A percentile compares a stretch with the other conserved stretches of the same genome.
Conservation (phyloP, 345 rosid species). For the Eucalyptus brandiana region DNA sequence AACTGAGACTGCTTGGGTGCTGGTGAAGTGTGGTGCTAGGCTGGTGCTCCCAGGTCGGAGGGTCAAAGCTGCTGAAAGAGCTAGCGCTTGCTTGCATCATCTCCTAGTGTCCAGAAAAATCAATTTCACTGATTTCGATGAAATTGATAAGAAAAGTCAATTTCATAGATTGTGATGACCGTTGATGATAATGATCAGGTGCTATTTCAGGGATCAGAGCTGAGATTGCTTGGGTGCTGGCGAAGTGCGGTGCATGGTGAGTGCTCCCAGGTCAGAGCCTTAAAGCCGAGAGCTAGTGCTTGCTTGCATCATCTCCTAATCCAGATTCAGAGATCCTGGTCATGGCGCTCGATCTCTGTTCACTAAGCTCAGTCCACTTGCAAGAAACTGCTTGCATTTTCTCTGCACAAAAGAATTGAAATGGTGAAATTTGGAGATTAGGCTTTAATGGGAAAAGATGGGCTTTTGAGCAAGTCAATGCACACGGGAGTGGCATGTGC, state of each 20-base stretch:
- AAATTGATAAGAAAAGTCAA: not conserved
- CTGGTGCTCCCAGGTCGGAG: slow-evolving; percentile 71
- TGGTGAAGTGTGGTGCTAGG: slow-evolving; percentile 64
- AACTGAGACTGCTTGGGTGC: slow-evolving; percentile 74
- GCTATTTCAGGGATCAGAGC: slow-evolving; percentile 92
- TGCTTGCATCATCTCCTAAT: slow-evolving; percentile 49
- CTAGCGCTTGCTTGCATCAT: slow-evolving; percentile 40
- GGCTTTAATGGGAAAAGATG: not conserved
- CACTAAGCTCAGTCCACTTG: slow-evolving; percentile 42
- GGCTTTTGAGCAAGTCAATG: not conserved
- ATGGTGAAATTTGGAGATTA: not conserved
- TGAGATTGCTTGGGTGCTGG: slow-evolving; percentile 78
- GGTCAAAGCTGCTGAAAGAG: slow-evolving; percentile 68
- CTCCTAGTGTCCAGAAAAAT: slow-evolving; percentile 43
- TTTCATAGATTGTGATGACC: not conserved
- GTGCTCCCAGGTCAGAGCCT: slow-evolving; percentile 71
- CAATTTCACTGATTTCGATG: not conserved
- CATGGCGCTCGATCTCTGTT: slow-evolving; percentile 80
- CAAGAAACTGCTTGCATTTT: not conserved
- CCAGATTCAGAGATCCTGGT: slow-evolving; percentile 52
- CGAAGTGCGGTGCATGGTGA: slow-evolving; percentile 56
- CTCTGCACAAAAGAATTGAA: not conserved
- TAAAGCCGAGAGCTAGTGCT: slow-evolving; percentile 59
- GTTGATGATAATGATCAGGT: slow-evolving; percentile 16
- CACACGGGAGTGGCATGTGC: not conserved